Percentiles rank a stretch among this genome's conserved stretches.
These are phyloP conservation scores for Jatropha curcas DNA, from an alignment of 345 rosid species.

Conservation along the genomic window DNA sequence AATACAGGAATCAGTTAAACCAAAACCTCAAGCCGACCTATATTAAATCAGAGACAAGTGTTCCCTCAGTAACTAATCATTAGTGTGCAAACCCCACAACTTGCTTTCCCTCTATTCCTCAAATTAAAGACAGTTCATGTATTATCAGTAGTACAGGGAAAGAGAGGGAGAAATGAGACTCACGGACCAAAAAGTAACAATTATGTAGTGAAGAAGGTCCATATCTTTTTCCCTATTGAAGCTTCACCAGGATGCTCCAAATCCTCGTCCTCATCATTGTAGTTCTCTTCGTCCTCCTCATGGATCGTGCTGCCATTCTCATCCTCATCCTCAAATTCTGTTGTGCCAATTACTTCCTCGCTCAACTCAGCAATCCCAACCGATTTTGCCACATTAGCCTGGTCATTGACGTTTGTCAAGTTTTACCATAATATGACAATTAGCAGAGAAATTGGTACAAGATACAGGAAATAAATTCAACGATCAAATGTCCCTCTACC, in stretches of 20 bases:
- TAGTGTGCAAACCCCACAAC: too few species aligned
- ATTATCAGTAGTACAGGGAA: too few species aligned
- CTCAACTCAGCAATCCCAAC: conserved; percentile 36
- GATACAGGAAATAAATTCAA: background rate
- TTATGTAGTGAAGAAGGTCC: conserved; percentile 84
- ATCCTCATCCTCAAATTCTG: conserved; percentile 42
- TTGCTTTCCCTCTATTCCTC: too few species aligned
- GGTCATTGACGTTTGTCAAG: conserved; percentile 27
- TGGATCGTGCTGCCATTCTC: conserved; percentile 43
- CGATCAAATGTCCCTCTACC: conserved; percentile 29
- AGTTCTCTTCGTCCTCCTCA: conserved; percentile 48
- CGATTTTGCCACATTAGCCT: conserved; percentile 33
- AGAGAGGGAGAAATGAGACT: background rate
- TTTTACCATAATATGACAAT: conserved; percentile 38
- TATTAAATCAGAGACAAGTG: too few species aligned
- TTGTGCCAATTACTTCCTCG: conserved; percentile 45
- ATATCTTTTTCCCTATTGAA: conserved; percentile 71
- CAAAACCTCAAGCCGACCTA: too few species aligned
- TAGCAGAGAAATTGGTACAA: background rate
- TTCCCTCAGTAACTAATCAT: too few species aligned
- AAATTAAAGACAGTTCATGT: too few species aligned
- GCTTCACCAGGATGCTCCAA: conserved; percentile 54
- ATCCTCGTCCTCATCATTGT: conserved; percentile 46
- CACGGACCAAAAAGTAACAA: conserved; percentile 5
- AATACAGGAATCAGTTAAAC: too few species aligned